phyloP scores from a whole-genome alignment of 2,329 filamentous ascomycete species.

The Pyrenochaeta sp. region DNA sequence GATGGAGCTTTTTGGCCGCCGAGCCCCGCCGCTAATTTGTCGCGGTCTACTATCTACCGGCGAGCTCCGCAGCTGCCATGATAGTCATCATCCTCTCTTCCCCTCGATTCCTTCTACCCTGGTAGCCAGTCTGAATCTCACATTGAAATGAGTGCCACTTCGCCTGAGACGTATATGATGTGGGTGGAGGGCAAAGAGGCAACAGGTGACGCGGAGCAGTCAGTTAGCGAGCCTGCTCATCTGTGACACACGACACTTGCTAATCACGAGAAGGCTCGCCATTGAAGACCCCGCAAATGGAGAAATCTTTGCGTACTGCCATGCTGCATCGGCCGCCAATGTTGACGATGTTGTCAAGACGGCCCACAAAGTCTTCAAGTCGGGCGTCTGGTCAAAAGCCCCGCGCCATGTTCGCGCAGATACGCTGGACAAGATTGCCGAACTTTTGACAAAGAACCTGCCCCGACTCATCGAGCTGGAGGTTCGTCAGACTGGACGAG shows the following conservation, averaged over 20 bases:
- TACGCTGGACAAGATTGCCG: slow-evolving; percentile 68
- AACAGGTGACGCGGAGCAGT: slow-evolving; percentile 57
- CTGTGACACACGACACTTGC: slow-evolving; percentile 6
- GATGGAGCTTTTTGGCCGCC: neutral
- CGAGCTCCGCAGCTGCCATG: slow-evolving; percentile 21
- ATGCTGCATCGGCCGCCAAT: slow-evolving; percentile 58
- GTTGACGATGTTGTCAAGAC: slow-evolving; percentile 53
- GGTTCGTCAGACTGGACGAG: slow-evolving; percentile 72
- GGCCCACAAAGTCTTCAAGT: slow-evolving; percentile 59
- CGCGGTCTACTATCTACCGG: slow-evolving; percentile 28
- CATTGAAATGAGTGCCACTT: slow-evolving; percentile 14
- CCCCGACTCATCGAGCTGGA: slow-evolving; percentile 69
- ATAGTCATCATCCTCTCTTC: slow-evolving; percentile 4
- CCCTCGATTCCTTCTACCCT: neutral
- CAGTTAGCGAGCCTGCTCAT: slow-evolving; percentile 41
- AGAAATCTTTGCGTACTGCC: slow-evolving; percentile 62
- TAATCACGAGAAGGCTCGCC: slow-evolving; percentile 53
- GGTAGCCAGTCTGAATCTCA: neutral
- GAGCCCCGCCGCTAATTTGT: slow-evolving; percentile 26
- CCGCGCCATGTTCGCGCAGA: slow-evolving; percentile 67
- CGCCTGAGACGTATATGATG: slow-evolving; percentile 33
- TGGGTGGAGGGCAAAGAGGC: slow-evolving; percentile 56
- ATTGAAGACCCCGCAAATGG: slow-evolving; percentile 64
- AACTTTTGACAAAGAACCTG: slow-evolving; percentile 62
- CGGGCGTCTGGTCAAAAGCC: slow-evolving; percentile 65